Conservation (phyloP, 495 filamentous ascomycete species). For the Terfezia boudieri region DNA sequence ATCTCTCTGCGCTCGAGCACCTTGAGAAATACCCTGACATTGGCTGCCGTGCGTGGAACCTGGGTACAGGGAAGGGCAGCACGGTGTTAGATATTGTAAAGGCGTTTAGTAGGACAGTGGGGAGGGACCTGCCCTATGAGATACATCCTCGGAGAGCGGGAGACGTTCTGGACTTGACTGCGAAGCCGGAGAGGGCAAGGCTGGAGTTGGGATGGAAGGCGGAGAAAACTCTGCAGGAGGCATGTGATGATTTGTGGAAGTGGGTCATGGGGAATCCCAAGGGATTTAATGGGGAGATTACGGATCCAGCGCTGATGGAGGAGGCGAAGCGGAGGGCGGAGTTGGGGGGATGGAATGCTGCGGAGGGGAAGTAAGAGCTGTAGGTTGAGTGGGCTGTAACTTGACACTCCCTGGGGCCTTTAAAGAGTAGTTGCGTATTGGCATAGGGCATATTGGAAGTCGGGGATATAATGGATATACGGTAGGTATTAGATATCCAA, state of each 20-base stretch:
- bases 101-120: conserved; percentile 71
- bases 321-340: too few relatives aligned
- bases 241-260: conserved; percentile 83
- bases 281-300: not conserved
- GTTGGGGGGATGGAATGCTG: too few relatives aligned
- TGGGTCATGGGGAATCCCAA: conserved; percentile 27
- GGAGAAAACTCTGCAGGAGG: conserved; percentile 68
- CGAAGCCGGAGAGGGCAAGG: conserved; percentile 71
- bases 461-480: too few relatives aligned
- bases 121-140: conserved; percentile 65
- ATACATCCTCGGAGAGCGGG: conserved; percentile 63
- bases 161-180: conserved; percentile 85
- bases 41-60: conserved; percentile 87
- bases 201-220: conserved; percentile 84
- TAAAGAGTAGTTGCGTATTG: too few relatives aligned
- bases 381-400: too few relatives aligned
- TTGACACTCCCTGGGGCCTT: too few relatives aligned
- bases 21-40: conserved; percentile 61
- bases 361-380: too few relatives aligned
- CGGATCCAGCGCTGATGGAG: too few relatives aligned
- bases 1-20: conserved; percentile 79
- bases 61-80: conserved; percentile 84
- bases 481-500: too few relatives aligned
- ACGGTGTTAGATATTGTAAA: conserved; percentile 97
- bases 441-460: too few relatives aligned